Conservation (phyloP, 345 rosid genomes). For the Brassica incana region DNA sequence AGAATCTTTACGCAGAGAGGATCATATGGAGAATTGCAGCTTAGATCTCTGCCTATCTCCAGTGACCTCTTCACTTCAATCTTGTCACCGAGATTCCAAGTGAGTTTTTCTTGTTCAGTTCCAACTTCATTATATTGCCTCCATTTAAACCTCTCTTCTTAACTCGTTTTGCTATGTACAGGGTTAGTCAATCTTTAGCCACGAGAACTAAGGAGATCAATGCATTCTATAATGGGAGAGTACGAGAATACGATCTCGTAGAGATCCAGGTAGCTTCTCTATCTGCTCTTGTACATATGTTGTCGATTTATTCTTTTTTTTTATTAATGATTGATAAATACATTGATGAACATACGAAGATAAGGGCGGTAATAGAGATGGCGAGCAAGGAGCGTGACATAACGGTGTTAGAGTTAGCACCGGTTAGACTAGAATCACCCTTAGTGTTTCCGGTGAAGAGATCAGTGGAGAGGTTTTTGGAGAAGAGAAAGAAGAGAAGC, state of each 20-base stretch:
- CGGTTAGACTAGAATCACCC: slow-evolving; percentile 23
- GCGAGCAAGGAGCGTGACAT: slow-evolving; percentile 25
- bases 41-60: slow-evolving; percentile 39
- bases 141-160: not conserved
- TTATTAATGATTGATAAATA: not conserved
- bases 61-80: slow-evolving; percentile 20
- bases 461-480: slow-evolving; percentile 34
- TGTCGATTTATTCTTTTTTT: not conserved
- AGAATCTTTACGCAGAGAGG: slow-evolving; percentile 3
- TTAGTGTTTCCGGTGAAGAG: slow-evolving; percentile 32
- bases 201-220: not conserved
- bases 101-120: slow-evolving; percentile 2
- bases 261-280: slow-evolving; percentile 30
- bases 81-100: not conserved
- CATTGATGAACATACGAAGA: slow-evolving; percentile 9
- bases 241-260: slow-evolving; percentile 24
- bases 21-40: slow-evolving; percentile 26
- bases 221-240: not conserved
- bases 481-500: slow-evolving; percentile 39
- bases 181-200: not conserved
- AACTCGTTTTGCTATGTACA: not conserved
- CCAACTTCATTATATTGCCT: not conserved
- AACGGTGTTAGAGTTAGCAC: slow-evolving; percentile 21
- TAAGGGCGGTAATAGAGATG: slow-evolving; percentile 37
- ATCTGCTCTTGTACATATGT: not conserved